Base-by-base conservation (phyloP, 768 basidiomycete species). In the Lactarius indigo region DNA sequence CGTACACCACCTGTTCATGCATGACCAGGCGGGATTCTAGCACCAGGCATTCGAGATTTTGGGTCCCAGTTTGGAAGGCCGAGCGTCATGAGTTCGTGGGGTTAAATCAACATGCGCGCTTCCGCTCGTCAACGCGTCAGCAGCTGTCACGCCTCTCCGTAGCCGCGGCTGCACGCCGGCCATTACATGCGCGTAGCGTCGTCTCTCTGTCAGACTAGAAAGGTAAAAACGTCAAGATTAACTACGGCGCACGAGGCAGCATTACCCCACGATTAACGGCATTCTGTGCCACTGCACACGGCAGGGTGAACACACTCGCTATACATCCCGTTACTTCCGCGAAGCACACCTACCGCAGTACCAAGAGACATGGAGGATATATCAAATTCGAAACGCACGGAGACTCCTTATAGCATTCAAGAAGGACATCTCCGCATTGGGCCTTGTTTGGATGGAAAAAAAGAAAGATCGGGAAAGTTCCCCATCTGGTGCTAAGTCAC, bases 41-140 rank as follows among this genome's bases (percentile, higher is more conserved):
- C 41, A 33, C 57, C 41, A 31, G n/a, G 57, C 23, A 13, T 41
- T 20, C 30, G 52, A 41, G 56, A 58, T 58, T 58, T 47, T 12
- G 23, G 54, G 61, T 37, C 65, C 65, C 56, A 41, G 61, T 58
- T 66, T 62, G 65, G 28, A 37, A 26, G 65, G 28, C 41, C 26
- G 30, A 58, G 57, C 55, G 39, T 26, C 61, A 58, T 47, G 44
- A 42, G 50, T 67, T 63, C 50, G 54, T 57, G 44, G 42, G 60
- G 57, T n/a, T 37, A 63, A 52, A 63, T 26, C 61, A 42, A 33
- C 26, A 42, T 33, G 60, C 65, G 65, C 65, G 65, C 65, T 44
- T 66, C 42, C 20, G n/a, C 33, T 60, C 56, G 31, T 61, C 64
- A 37, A 37, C 35, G 35, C 35, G 35, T 37, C 35, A 18, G n/a